Percentiles rank a stretch among this genome's conserved stretches.
Conservation (phyloP, 192 early-diverging fungal species). For the Coemansia interrupta region DNA sequence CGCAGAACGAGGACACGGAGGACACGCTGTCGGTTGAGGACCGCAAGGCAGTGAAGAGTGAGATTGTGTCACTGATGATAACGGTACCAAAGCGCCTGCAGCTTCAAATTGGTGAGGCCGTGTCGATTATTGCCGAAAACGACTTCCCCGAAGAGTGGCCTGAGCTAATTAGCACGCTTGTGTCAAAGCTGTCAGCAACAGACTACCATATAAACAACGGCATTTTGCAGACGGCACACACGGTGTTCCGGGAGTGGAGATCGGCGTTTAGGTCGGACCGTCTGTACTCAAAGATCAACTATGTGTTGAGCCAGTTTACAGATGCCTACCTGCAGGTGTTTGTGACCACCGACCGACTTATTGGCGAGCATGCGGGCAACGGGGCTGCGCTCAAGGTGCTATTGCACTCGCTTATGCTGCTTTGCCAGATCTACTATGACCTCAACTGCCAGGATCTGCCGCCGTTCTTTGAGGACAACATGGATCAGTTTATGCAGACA, state of each 20-base stretch:
- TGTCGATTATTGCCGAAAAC: conserved; percentile 86
- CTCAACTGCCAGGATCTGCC: conserved; percentile 96
- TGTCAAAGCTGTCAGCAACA: conserved; percentile 67
- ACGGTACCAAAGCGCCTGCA: conserved; percentile 73
- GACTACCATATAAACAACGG: conserved; percentile 87
- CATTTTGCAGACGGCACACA: conserved; percentile 90
- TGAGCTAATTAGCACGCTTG: conserved; percentile 71
- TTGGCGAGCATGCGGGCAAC: conserved; percentile 66
- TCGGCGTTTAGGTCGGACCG: conserved; percentile 72
- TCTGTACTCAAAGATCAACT: conserved; percentile 88
- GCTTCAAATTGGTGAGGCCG: conserved; percentile 85
- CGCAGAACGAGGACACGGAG: conserved; percentile 39
- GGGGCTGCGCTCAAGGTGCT: conserved; percentile 63
- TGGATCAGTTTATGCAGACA: conserved; percentile 72
- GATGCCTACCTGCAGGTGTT: conserved; percentile 79
- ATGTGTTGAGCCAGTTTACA: conserved; percentile 82
- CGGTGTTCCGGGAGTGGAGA: conserved; percentile 93
- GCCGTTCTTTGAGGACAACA: conserved; percentile 94
- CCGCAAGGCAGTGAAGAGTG: conserved; percentile 75
- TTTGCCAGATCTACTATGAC: conserved; percentile 90
- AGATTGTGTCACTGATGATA: conserved; percentile 85
- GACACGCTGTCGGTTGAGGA: conserved; percentile 55
- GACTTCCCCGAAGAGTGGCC: conserved; percentile 94
- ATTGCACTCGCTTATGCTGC: conserved; percentile 68
- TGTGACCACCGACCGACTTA: conserved; percentile 74